Percentiles rank a stretch among this genome's conserved stretches.
phyloP scores from a whole-genome alignment of 768 basidiomycete genomes.

The Coprinopsis strossmayeri region DNA sequence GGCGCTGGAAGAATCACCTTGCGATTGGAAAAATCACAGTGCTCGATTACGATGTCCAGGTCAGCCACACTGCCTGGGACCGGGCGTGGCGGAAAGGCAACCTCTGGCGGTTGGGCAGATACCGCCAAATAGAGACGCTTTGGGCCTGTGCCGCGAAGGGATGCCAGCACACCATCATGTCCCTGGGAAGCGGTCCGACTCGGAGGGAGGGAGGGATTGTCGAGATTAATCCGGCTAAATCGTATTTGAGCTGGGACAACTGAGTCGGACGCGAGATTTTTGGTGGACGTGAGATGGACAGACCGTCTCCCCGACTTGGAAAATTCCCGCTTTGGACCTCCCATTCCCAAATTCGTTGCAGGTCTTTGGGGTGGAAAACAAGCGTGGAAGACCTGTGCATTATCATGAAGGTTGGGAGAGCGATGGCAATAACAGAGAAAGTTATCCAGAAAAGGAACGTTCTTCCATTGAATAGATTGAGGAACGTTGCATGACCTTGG shows the following conservation, averaged over 20 bases:
- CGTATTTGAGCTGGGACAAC: not conserved
- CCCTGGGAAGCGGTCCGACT: constrained; percentile 38
- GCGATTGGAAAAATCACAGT: constrained; percentile 83
- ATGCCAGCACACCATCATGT: constrained; percentile 33
- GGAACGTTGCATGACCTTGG: too few species aligned
- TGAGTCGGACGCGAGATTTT: not conserved
- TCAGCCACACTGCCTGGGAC: constrained; percentile 81
- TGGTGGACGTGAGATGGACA: constrained; percentile 22
- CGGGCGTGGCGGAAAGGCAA: constrained; percentile 86
- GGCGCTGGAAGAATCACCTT: too few species aligned
- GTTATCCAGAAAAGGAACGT: too few species aligned
- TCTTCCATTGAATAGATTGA: too few species aligned
- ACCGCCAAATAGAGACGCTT: constrained; percentile 75
- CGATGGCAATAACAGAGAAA: too few species aligned
- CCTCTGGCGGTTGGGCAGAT: constrained; percentile 49
- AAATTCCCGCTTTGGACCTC: constrained; percentile 92
- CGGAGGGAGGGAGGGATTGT: constrained; percentile 73
- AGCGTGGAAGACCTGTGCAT: constrained; percentile 57
- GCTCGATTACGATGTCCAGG: constrained; percentile 83
- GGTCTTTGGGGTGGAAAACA: constrained; percentile 68
- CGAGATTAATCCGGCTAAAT: constrained; percentile 6
- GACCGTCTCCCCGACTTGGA: constrained; percentile 75
- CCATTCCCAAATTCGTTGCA: constrained; percentile 93
- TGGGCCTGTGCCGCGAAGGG: constrained; percentile 71
- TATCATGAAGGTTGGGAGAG: constrained; percentile 42